Evolutionary conservation across 176 grass and related monocot species (phyloP), one percentile per base, ranked within the genome.

Genomic region (Cenchrus fungigraminus): DNA sequence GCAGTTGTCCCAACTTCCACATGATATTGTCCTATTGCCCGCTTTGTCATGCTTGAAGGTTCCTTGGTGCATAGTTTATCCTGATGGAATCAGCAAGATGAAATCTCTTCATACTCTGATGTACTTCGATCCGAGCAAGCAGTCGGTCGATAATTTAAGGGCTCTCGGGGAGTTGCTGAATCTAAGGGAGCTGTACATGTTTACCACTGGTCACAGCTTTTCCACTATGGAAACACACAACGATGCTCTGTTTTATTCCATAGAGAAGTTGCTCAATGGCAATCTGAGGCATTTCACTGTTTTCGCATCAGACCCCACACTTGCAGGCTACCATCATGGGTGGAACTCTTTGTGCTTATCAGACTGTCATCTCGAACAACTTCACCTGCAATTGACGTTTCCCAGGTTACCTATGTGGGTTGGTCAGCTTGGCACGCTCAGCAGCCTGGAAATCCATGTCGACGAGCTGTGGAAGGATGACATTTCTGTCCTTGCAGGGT

Each of bases 71-170:
- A 16, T 8, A 43, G 17, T 55, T 77, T 56, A 40, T 17, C 54
- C 54, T 0, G 34, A 60, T n/a, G 74, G 74, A 60, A 77, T 77
- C 54, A 14, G 19, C 55, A 77, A 57, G 10, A 22, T 77, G 55
- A 57, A 60, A 13, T 60, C 74, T 43, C 70, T 52, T 0, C 70
- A 12, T 16, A 73, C 70, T 14, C n/a, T 73, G 11, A 4, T 1
- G 1, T 10, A 0, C 44, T 50, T 72, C 4, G 6, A 29, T 49
- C n/a, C 11, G 15, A 52, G 53, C 53, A 34, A 57, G 15, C 50
- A 54, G 52, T n/a, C 73, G 0, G 4, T 76, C 15, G 32, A 58
- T n/a, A 58, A 58, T 58, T 12, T 76, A 12, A 58, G 16, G 53
- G 53, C 31, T 16, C 73, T 76, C 0, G 73, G 73, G 15, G 73